Evolutionary conservation across 768 basidiomycete species (phyloP).

Genomic region (Pleurotus pulmonarius): DNA sequence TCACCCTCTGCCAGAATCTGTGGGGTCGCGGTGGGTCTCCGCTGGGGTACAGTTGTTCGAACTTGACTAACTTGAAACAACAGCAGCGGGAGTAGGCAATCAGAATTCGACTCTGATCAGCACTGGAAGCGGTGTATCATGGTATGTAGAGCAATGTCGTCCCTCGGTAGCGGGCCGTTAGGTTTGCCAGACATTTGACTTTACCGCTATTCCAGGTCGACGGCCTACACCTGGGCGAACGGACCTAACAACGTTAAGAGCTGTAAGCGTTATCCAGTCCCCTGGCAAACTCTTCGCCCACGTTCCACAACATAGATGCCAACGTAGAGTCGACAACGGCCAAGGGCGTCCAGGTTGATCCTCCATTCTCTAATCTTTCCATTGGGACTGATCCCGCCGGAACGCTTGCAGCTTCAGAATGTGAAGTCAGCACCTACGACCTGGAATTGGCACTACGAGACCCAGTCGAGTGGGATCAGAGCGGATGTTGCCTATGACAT

Average conservation of each 20-base stretch:
- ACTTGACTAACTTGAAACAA: not conserved
- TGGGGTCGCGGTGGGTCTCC: conserved; percentile 41
- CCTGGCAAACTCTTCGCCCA: not conserved
- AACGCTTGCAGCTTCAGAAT: conserved; percentile 28
- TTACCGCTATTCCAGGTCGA: conserved; percentile 20
- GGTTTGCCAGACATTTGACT: not conserved
- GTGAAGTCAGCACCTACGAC: conserved; percentile 42
- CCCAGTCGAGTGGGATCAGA: conserved; percentile 39
- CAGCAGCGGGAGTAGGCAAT: conserved; percentile 42
- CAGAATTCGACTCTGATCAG: conserved; percentile 45
- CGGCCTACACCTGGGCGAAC: conserved; percentile 50
- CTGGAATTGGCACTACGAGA: conserved; percentile 49
- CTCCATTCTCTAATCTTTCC: not conserved
- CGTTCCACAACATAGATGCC: conserved; percentile 31
- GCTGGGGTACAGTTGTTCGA: no score
- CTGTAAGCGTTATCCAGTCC: conserved; percentile 30
- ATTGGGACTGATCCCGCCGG: no score
- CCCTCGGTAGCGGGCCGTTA: not conserved
- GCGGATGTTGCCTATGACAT: conserved; percentile 60
- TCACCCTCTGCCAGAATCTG: conserved; percentile 53
- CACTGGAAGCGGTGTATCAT: conserved; percentile 38
- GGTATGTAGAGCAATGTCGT: conserved; percentile 21
- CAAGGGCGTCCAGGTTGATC: conserved; percentile 42
- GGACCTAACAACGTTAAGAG: conserved; percentile 51
- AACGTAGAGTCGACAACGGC: conserved; percentile 43